Conservation (phyloP, 2,329 filamentous ascomycete species). For the Capronia epimyces region DNA sequence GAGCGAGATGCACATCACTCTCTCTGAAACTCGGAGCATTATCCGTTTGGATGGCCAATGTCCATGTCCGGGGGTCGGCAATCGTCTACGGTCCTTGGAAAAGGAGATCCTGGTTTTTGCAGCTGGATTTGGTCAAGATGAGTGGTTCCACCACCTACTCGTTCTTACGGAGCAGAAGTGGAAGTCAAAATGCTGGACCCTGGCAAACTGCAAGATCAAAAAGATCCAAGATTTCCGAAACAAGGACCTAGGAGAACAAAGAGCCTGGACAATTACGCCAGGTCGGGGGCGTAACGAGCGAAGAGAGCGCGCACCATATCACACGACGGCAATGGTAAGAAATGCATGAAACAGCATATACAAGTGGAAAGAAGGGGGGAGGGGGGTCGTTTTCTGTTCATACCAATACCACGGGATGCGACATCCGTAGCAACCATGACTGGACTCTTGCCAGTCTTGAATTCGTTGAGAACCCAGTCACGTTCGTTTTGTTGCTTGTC, state of each 20-base stretch:
- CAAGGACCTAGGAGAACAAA: constrained; percentile 65
- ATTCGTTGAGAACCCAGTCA: constrained; percentile 98
- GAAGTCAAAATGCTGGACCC: constrained; percentile 23
- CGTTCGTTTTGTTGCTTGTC: constrained; percentile 99
- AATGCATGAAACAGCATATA: constrained; percentile 34
- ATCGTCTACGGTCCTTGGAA: constrained; percentile 56
- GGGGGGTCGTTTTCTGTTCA: constrained; percentile 56
- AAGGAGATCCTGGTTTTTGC: constrained; percentile 62
- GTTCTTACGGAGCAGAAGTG: constrained; percentile 21
- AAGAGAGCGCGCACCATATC: constrained; percentile 73
- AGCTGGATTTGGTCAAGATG: constrained; percentile 76
- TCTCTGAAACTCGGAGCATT: constrained; percentile 45
- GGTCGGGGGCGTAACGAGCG: constrained; percentile 75
- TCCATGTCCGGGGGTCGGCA: constrained; percentile 46
- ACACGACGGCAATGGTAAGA: constrained; percentile 52
- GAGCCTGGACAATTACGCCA: constrained; percentile 89
- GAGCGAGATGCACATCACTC: constrained; percentile 55
- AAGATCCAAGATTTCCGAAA: constrained; percentile 78
- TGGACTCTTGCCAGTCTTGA: constrained; percentile 98
- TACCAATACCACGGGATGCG: constrained; percentile 99
- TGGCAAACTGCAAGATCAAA: constrained; percentile 28
- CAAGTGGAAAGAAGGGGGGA: constrained; percentile 31
- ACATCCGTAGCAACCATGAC: constrained; percentile 99
- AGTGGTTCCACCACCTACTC: constrained; percentile 36
- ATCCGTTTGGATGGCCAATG: constrained; percentile 38